A percentile compares a stretch with the other conserved stretches of the same genome.
These are phyloP conservation scores for Botrytis hyacinthi DNA, from an alignment of 2,329 filamentous ascomycete genomes.

Conservation along the genomic window DNA sequence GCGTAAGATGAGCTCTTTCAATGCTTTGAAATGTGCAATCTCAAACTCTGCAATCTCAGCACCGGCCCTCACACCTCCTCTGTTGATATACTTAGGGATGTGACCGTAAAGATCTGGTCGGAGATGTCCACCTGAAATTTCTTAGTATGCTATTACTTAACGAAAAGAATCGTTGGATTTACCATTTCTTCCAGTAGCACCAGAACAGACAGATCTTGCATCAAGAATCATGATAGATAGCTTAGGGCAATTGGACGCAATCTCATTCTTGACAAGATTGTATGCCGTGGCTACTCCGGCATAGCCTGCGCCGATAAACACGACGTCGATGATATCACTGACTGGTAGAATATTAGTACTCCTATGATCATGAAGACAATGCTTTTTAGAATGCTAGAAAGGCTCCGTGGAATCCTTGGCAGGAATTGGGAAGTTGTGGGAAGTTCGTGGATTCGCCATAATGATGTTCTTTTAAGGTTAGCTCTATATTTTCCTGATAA, in stretches of 20 bases:
- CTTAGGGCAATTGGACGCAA: conserved; percentile 34
- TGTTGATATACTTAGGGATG: conserved; percentile 12
- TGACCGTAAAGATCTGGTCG: conserved; percentile 18
- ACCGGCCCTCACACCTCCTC: background rate
- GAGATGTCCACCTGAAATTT: background rate
- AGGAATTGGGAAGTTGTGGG: background rate
- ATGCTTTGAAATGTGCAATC: conserved; percentile 40
- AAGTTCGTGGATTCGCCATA: background rate
- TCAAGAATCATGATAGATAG: conserved; percentile 64
- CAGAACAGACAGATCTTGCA: conserved; percentile 75
- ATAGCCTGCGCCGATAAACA: conserved; percentile 29
- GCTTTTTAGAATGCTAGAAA: conserved; percentile 25
- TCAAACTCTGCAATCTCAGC: conserved; percentile 40
- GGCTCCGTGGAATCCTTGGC: background rate
- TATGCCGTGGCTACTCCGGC: conserved; percentile 28
- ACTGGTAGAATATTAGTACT: conserved; percentile 25
- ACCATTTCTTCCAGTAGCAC: conserved; percentile 69
- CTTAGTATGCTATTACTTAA: background rate
- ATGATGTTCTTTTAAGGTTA: too few species aligned
- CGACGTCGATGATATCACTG: conserved; percentile 22
- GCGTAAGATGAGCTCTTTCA: conserved; percentile 41
- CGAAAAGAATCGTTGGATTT: fast-evolving
- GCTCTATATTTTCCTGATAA: too few species aligned
- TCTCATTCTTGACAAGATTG: conserved; percentile 41
- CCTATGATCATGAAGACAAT: conserved; percentile 23